These are phyloP conservation scores for Hypomontagnella monticulosa DNA, from an alignment of 495 filamentous ascomycete genomes.

Conservation along the genomic window DNA sequence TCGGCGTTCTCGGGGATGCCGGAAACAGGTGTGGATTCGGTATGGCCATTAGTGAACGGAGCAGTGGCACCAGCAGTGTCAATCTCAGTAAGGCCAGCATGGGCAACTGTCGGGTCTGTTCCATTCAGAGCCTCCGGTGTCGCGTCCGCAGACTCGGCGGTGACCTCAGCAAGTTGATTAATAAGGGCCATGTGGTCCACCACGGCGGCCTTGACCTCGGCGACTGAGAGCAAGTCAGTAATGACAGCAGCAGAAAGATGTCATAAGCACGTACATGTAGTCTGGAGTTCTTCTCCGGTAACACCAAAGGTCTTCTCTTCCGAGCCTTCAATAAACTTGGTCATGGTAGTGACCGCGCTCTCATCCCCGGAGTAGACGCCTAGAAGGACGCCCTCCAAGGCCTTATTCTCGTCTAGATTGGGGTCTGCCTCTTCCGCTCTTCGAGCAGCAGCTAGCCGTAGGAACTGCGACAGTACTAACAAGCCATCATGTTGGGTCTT, in stretches of 20 bases:
- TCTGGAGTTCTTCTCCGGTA: conserved; percentile 68
- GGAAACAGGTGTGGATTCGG: conserved; percentile 53
- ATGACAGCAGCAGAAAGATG: neutral
- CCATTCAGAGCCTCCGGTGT: conserved; percentile 56
- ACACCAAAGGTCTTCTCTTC: conserved; percentile 76
- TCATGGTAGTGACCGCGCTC: conserved; percentile 80
- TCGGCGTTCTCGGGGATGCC: conserved; percentile 60
- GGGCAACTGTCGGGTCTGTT: conserved; percentile 79
- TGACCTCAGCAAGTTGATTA: conserved; percentile 54
- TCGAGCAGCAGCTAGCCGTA: conserved; percentile 78
- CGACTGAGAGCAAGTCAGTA: conserved; percentile 61
- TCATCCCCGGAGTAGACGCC: conserved; percentile 89
- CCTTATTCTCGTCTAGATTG: conserved; percentile 74
- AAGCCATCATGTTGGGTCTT: conserved; percentile 64
- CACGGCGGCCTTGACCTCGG: conserved; percentile 71
- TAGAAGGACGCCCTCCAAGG: conserved; percentile 89
- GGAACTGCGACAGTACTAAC: conserved; percentile 78
- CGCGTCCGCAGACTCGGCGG: conserved; percentile 46
- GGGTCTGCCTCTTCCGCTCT: conserved; percentile 71
- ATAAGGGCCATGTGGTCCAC: conserved; percentile 64
- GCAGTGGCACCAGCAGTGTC: conserved; percentile 53
- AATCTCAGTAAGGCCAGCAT: conserved; percentile 80
- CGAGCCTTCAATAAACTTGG: conserved; percentile 83
- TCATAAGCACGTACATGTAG: conserved; percentile 73
- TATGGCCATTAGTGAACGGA: conserved; percentile 61